Conservation (phyloP, 768 basidiomycete species). For the Cystobasidium onofrii region DNA sequence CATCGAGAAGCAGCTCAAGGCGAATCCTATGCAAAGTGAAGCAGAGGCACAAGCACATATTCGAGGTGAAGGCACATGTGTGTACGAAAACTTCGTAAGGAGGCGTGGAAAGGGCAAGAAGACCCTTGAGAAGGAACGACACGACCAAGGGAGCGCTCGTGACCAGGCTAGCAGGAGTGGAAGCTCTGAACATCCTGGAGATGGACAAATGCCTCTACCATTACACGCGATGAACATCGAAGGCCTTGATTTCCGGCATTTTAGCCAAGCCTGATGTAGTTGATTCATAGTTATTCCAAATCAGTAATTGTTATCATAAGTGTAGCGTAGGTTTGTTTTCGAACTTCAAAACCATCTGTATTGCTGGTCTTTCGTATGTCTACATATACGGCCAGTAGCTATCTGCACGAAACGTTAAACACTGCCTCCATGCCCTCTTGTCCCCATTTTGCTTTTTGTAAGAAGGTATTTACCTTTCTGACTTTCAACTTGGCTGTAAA, state of each 20-base stretch:
- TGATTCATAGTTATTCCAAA: background rate
- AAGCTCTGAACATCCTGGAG: background rate
- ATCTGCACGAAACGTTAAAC: background rate
- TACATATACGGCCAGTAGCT: background rate
- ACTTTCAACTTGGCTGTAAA: background rate
- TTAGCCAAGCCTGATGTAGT: background rate
- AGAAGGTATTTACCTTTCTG: too few relatives aligned
- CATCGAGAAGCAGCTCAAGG: constrained; percentile 23
- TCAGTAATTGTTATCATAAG: background rate
- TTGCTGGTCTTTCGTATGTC: background rate
- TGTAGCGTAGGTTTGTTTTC: background rate
- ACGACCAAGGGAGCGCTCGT: background rate
- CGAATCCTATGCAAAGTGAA: background rate
- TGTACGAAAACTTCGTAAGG: constrained; percentile 17
- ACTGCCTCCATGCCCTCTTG: too few relatives aligned
- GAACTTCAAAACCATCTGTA: background rate
- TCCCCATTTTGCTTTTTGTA: too few relatives aligned
- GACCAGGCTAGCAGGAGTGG: background rate
- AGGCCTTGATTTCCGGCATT: background rate
- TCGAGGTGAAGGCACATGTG: background rate
- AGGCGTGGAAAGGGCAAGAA: constrained; percentile 29
- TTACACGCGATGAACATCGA: background rate
- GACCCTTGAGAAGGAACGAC: constrained; percentile 10
- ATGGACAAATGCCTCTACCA: background rate
- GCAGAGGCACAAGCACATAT: background rate